phyloP scores from a whole-genome alignment of 148 eudicot genomes.

The Vaccinium macrocarpon region DNA sequence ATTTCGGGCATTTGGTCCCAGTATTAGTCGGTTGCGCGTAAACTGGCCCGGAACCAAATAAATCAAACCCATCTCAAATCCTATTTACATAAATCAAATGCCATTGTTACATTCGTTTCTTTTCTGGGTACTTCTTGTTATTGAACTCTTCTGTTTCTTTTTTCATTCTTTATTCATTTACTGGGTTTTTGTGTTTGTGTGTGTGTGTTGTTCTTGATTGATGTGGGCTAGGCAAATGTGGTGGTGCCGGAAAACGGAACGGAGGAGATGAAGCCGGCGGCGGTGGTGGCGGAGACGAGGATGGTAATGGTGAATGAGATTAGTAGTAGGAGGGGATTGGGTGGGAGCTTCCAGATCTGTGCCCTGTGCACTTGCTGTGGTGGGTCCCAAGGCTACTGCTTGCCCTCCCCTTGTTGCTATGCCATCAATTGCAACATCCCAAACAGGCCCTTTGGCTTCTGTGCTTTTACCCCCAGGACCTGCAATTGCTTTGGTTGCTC shows the following conservation, averaged over 20 bases:
- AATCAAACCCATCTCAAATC: background rate
- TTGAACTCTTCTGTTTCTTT: background rate
- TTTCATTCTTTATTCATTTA: conserved; percentile 10
- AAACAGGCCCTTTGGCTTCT: conserved; percentile 90
- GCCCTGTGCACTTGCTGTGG: conserved; percentile 88
- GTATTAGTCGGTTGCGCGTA: no score
- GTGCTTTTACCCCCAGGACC: conserved; percentile 81
- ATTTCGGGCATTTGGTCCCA: no score
- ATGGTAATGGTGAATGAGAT: conserved; percentile 52
- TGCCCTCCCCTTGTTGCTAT: conserved; percentile 93
- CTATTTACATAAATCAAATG: background rate
- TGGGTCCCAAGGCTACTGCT: conserved; percentile 61
- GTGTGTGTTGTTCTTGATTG: conserved; percentile 13
- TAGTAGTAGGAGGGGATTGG: conserved; percentile 68
- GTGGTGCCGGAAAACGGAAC: conserved; percentile 20
- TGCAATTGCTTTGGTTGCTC: conserved; percentile 96
- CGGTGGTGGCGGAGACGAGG: conserved; percentile 49
- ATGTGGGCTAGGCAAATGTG: conserved; percentile 37
- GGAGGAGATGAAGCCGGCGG: conserved; percentile 19
- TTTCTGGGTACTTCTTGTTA: background rate
- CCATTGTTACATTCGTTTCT: background rate
- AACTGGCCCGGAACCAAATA: no score
- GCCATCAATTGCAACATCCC: conserved; percentile 98
- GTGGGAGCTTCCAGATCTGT: conserved; percentile 84
- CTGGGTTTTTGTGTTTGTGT: background rate